phyloP scores from a whole-genome alignment of 495 filamentous ascomycete species.

The Evansstolkia leycettana region DNA sequence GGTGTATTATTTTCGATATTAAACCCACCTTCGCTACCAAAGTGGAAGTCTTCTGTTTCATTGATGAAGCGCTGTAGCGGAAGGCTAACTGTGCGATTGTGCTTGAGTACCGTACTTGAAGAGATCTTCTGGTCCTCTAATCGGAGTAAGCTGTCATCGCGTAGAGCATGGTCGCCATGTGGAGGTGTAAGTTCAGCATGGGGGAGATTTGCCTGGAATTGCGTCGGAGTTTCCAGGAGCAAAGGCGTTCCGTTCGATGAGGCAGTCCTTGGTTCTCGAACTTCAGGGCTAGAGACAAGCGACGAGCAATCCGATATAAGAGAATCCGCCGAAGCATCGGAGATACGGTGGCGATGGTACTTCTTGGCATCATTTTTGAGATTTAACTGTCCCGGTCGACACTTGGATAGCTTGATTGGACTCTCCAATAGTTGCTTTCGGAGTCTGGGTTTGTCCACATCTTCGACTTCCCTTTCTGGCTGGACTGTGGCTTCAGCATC shows the following conservation, averaged over 20 bases:
- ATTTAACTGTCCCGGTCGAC: constrained; percentile 14
- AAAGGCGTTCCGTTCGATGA: constrained; percentile 19
- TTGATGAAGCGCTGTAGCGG: constrained; percentile 36
- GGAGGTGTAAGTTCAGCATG: constrained; percentile 8
- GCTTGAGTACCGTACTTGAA: constrained; percentile 11
- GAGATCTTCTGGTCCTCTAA: constrained; percentile 17
- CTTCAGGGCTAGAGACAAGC: constrained; percentile 22
- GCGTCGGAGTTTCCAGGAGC: constrained; percentile 17
- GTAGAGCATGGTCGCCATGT: constrained; percentile 18
- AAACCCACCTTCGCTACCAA: constrained; percentile 7
- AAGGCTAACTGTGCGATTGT: constrained; percentile 25
- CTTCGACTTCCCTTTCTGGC: neutral
- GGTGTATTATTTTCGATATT: constrained; percentile 4
- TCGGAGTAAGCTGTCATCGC: constrained; percentile 21
- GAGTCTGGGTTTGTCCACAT: constrained; percentile 1
- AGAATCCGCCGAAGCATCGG: constrained; percentile 23
- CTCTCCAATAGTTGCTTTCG: constrained; percentile 24
- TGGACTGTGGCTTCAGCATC: too few relatives aligned
- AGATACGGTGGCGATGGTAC: constrained; percentile 14
- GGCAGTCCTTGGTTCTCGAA: constrained; percentile 14
- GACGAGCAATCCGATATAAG: constrained; percentile 24
- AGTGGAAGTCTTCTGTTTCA: constrained; percentile 23
- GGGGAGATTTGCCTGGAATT: constrained; percentile 9
- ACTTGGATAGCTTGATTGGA: constrained; percentile 27
- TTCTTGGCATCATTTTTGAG: constrained; percentile 12